Percentiles rank a stretch among this genome's conserved stretches.
Evolutionary conservation across 1,139 yeast genomes (phyloP).

Genomic region (Yamadazyma sp.): DNA sequence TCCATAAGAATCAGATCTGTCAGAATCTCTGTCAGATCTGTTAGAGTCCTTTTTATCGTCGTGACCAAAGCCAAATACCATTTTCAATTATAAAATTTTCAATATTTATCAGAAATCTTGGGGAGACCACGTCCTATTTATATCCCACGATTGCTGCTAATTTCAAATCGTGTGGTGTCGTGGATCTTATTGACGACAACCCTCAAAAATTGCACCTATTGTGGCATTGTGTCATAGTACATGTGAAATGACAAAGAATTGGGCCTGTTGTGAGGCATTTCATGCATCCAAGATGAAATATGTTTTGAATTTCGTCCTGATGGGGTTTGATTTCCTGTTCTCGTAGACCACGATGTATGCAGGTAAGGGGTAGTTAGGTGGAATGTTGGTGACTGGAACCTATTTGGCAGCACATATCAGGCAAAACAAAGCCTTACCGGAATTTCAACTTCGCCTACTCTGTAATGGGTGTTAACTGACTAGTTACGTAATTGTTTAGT

Average conservation of each 20-base stretch:
- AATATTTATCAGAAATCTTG: neutral
- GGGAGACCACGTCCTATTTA: neutral
- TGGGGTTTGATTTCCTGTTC: conserved; percentile 2
- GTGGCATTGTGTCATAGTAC: neutral
- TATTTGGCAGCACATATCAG: neutral
- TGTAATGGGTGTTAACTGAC: neutral
- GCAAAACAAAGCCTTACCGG: neutral
- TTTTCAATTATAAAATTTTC: conserved; percentile 11
- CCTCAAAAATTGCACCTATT: neutral
- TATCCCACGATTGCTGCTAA: neutral
- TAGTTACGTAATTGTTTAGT: neutral
- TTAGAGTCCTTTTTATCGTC: conserved; percentile 15
- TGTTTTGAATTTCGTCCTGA: neutral
- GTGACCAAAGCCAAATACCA: conserved; percentile 32
- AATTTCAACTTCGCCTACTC: neutral
- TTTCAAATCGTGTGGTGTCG: neutral
- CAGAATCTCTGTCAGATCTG: conserved; percentile 13
- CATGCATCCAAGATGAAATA: neutral
- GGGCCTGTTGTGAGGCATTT: neutral
- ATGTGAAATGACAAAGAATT: neutral
- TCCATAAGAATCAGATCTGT: conserved; percentile 16
- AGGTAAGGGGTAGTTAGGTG: conserved; percentile 1
- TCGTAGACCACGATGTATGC: neutral
- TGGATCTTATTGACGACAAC: neutral
- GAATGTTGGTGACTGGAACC: neutral